Percentiles rank a stretch among this genome's conserved stretches.
Conservation (phyloP, 2,329 filamentous ascomycete genomes). For the Berkeleyomyces basicola region DNA sequence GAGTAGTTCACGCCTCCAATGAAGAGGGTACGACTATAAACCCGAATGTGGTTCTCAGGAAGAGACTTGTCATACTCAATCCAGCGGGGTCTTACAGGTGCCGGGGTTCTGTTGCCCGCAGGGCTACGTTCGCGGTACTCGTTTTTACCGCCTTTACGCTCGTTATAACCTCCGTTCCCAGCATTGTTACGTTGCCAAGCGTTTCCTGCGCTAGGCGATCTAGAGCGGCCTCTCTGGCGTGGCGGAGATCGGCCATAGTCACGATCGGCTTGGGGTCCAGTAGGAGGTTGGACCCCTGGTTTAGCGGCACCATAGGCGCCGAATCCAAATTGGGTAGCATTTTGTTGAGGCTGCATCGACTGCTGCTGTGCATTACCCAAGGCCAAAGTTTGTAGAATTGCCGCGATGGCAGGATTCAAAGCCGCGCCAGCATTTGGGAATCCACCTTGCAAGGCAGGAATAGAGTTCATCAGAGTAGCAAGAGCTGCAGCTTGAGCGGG, state of each 20-base stretch:
- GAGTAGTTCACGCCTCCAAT: constrained; percentile 85
- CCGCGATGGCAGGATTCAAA: constrained; percentile 7
- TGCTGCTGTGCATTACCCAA: background rate
- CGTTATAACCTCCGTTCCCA: background rate
- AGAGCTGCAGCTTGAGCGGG: constrained; percentile 11
- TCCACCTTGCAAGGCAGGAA: constrained; percentile 5
- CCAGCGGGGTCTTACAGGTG: constrained; percentile 28
- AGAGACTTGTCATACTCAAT: constrained; percentile 64
- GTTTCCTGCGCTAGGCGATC: constrained; percentile 32
- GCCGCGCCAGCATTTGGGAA: constrained; percentile 5
- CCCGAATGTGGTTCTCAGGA: constrained; percentile 65
- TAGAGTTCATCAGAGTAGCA: constrained; percentile 5
- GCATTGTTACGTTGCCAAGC: constrained; percentile 28
- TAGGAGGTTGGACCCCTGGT: constrained; percentile 7
- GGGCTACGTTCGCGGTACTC: constrained; percentile 55
- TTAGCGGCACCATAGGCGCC: constrained; percentile 5
- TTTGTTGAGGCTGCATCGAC: background rate
- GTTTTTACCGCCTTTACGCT: constrained; percentile 23
- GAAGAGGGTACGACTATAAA: constrained; percentile 86
- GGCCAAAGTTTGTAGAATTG: constrained; percentile 12
- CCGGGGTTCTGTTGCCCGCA: constrained; percentile 21
- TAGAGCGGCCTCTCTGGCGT: constrained; percentile 43
- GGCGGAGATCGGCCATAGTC: constrained; percentile 42
- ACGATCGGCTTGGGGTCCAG: constrained; percentile 11
- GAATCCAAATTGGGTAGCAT: background rate